These are phyloP conservation scores for Pleurotus cornucopiae DNA, from an alignment of 768 basidiomycete species.

Conservation along the genomic window DNA sequence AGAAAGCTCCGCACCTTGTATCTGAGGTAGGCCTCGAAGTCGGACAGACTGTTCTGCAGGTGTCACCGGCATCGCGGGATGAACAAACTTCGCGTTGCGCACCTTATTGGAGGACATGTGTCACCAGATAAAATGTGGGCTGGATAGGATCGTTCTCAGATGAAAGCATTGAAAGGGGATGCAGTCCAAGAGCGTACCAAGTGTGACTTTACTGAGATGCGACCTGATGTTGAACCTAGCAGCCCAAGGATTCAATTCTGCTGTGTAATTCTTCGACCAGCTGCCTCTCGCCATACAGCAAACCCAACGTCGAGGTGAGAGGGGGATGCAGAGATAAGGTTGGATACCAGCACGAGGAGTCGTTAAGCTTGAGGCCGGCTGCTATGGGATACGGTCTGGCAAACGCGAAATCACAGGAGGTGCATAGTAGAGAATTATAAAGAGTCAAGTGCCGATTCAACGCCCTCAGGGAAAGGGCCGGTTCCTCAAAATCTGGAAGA, in stretches of 20 bases:
- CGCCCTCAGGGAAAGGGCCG: constrained; percentile 2
- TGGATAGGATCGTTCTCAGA: constrained; percentile 4
- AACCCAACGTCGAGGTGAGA: background rate
- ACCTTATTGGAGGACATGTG: constrained; percentile 36
- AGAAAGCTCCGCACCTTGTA: constrained; percentile 17
- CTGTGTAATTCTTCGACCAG: constrained; percentile 12
- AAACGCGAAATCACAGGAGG: constrained; percentile 6
- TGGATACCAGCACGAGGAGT: background rate
- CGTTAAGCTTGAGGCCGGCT: background rate
- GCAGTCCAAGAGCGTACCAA: constrained; percentile 11
- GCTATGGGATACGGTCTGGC: background rate
- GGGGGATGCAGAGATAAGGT: background rate
- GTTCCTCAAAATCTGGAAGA: background rate
- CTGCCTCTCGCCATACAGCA: constrained; percentile 1
- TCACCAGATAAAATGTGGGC: constrained; percentile 33
- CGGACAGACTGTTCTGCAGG: constrained; percentile 21
- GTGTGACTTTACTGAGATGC: constrained; percentile 18
- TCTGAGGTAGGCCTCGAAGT: constrained; percentile 22
- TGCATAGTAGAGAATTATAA: constrained; percentile 2
- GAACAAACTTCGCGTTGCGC: constrained; percentile 3
- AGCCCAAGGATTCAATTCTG: constrained; percentile 17
- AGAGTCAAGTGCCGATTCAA: background rate
- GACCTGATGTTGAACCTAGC: constrained; percentile 19
- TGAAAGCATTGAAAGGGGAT: background rate
- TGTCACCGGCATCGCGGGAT: background rate